Conservation (phyloP, 495 filamentous ascomycete species). For the Hypomontagnella monticulosa region DNA sequence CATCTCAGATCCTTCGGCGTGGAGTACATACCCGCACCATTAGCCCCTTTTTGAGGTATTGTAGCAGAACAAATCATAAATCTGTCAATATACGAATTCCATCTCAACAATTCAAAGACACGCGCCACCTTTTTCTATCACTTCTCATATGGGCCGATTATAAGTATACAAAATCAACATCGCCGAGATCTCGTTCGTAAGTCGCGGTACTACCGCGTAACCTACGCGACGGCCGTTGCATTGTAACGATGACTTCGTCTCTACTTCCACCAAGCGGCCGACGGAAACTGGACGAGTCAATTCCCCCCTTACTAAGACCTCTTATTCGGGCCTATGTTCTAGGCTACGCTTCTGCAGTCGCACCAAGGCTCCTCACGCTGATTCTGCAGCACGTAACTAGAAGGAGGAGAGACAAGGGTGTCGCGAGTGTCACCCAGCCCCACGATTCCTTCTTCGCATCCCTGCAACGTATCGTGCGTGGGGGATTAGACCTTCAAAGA, state of each 20-base stretch:
- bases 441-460: slow-evolving; percentile 53
- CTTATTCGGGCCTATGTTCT: slow-evolving; percentile 78
- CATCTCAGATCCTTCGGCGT: slow-evolving; percentile 20
- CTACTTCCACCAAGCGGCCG: slow-evolving; percentile 32
- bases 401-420: slow-evolving; percentile 58
- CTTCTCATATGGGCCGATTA: slow-evolving; percentile 4
- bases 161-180: slow-evolving; percentile 14
- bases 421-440: slow-evolving; percentile 45
- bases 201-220: slow-evolving; percentile 34
- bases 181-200: slow-evolving; percentile 5
- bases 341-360: slow-evolving; percentile 76
- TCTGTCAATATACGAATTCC: neutral
- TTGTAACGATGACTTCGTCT: slow-evolving; percentile 37
- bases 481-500: slow-evolving; percentile 62
- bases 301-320: slow-evolving; percentile 63
- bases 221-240: slow-evolving; percentile 22
- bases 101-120: slow-evolving; percentile 1
- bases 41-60: slow-evolving; percentile 22
- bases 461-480: slow-evolving; percentile 53
- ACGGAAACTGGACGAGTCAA: slow-evolving; percentile 46
- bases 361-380: slow-evolving; percentile 70
- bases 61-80: slow-evolving; percentile 14
- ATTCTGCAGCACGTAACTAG: slow-evolving; percentile 56
- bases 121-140: neutral
- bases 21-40: slow-evolving; percentile 10